Evolutionary conservation across 1,139 yeast species (phyloP).

Genomic region (Suhomyces atakaporum): DNA sequence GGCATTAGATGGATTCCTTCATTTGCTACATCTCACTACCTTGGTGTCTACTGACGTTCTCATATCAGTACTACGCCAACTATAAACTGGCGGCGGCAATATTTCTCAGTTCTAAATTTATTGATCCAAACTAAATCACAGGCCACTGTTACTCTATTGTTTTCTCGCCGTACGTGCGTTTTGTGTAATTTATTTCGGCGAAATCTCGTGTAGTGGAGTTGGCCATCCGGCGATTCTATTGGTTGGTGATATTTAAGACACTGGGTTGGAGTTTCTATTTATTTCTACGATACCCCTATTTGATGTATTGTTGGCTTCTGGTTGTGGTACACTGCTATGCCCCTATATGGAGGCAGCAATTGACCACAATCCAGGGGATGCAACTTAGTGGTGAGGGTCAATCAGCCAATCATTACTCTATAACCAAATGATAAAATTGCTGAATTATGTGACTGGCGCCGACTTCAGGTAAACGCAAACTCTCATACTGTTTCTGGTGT

Average conservation of each 20-base stretch:
- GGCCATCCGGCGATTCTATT: not conserved
- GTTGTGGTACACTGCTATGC: too few relatives aligned
- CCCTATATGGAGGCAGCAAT: too few relatives aligned
- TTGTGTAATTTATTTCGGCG: slow-evolving; percentile 16
- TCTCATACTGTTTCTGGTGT: too few relatives aligned
- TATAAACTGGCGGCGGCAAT: not conserved
- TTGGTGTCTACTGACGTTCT: not conserved
- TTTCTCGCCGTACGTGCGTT: slow-evolving; percentile 5
- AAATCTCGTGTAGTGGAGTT: slow-evolving; percentile 7
- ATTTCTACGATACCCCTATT: not conserved
- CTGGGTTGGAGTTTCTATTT: not conserved
- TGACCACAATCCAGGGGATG: too few relatives aligned
- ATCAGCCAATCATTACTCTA: too few relatives aligned
- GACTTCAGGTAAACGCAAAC: too few relatives aligned
- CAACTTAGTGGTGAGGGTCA: too few relatives aligned
- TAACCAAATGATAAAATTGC: too few relatives aligned
- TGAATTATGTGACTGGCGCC: too few relatives aligned
- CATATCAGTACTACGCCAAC: too few relatives aligned
- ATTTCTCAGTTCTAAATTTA: not conserved
- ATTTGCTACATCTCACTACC: too few relatives aligned
- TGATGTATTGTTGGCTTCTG: not conserved
- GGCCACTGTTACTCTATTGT: slow-evolving; percentile 1
- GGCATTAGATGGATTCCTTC: too few relatives aligned
- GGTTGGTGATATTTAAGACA: not conserved
- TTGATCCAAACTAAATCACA: slow-evolving; percentile 1